Base-by-base conservation (phyloP, 371 early-diverging fungal species). In the Dinochytrium kinnereticum region DNA sequence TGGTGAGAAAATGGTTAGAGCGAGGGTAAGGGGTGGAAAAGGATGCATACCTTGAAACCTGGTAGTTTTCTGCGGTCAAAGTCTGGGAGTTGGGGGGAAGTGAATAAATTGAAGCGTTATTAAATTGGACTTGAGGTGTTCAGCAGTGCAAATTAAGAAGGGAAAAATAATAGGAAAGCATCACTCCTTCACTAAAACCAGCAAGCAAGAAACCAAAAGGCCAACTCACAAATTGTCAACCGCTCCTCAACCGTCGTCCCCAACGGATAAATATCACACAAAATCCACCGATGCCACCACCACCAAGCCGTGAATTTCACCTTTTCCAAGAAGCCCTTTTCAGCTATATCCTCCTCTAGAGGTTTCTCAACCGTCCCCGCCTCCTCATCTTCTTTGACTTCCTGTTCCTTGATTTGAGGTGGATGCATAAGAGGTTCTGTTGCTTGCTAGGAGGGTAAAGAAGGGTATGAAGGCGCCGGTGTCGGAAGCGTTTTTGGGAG, bases 31-130 rank as follows among this genome's bases (percentile, higher is more conserved):
- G 19, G 44, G 44, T 44, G 19, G 7, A 55, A 15, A 55, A 55
- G 7, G 57, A 26, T 34, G 61, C 36, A 15, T 17, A 61, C 61
- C 61, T 61, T 61, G 28, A 61, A 34, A 17, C 15, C 2, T 19
- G 61, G 61, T 36, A 61, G 34, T 37, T 61, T 61, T 13, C 61
- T 30, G 7, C 61, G 30, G 15, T 61, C 61, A 61, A 61, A 61
- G 34, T 61, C 61, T 61, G 37, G 24, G 26, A 53, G 13, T 24
- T 53, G 10, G 5, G 26, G 19, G 19, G 44, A 44, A 44, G 44
- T 44, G 44, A 7, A 44, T 44, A 44, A 7, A 44, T 10, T 17
- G 57, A 55, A 7, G 24, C 17, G 61, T 33, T 61, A 61, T 13
- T 26, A n/a, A n/a, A 53, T 15, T 5, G 55, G 13, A 53, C 28